These are phyloP conservation scores for Ustilago shanxiensis DNA, from an alignment of 1,284 basidiomycete genomes.

Conservation along the genomic window DNA sequence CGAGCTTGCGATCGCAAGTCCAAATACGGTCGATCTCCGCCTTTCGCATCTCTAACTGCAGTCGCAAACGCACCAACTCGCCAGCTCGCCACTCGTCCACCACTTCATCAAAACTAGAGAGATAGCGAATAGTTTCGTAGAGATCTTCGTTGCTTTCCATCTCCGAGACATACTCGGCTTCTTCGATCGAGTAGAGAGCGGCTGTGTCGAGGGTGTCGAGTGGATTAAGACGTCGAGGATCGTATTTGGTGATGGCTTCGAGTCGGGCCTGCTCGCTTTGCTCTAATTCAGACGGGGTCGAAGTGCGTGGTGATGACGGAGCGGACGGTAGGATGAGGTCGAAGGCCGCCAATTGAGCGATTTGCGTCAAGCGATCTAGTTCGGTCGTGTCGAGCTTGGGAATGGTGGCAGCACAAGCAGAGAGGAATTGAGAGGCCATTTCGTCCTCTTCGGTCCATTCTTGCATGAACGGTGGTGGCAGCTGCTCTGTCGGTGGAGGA, in stretches of 20 bases:
- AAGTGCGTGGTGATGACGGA: constrained; percentile 5
- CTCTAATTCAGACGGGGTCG: constrained; percentile 7
- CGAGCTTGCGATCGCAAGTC: constrained; percentile 47
- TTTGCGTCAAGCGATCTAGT: constrained; percentile 45
- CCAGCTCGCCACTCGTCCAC: constrained; percentile 48
- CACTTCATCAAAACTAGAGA: constrained; percentile 42
- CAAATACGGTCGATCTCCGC: constrained; percentile 47
- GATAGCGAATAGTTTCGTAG: constrained; percentile 29
- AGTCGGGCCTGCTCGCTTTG: constrained; percentile 13
- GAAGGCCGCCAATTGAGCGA: constrained; percentile 43
- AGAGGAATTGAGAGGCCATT: constrained; percentile 38
- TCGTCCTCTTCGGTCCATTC: constrained; percentile 49
- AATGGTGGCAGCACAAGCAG: constrained; percentile 20
- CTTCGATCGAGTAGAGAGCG: constrained; percentile 31
- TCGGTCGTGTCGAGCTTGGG: constrained; percentile 44
- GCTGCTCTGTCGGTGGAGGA: background rate
- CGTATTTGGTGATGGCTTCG: constrained; percentile 18
- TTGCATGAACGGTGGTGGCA: constrained; percentile 17
- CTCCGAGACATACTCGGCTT: constrained; percentile 35
- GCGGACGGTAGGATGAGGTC: constrained; percentile 26
- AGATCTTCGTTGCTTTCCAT: constrained; percentile 28
- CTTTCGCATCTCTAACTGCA: constrained; percentile 46
- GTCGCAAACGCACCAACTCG: constrained; percentile 33
- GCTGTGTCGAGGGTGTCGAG: constrained; percentile 37
- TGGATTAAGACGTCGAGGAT: constrained; percentile 28